phyloP scores from a whole-genome alignment of 2,329 filamentous ascomycete species.

The Ilyonectria sp. region DNA sequence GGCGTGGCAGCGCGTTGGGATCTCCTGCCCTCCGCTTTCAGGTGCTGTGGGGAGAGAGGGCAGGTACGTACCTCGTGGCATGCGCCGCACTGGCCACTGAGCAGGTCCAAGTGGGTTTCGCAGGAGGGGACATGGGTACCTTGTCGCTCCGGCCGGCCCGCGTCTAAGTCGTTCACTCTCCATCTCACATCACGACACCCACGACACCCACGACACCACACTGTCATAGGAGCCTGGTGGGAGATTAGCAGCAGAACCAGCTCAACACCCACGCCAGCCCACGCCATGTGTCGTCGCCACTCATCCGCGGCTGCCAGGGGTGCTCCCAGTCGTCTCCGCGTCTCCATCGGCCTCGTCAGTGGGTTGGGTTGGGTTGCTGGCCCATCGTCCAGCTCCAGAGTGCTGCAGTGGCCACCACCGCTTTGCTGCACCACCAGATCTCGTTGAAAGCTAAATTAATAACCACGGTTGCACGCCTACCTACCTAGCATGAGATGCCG shows the following conservation, averaged over 20 bases:
- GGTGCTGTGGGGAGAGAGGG: constrained; percentile 21
- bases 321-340: constrained; percentile 42
- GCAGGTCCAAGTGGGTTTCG: constrained; percentile 7
- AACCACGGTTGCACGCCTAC: constrained; percentile 31
- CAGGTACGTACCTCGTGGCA: constrained; percentile 7
- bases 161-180: constrained; percentile 44
- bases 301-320: constrained; percentile 37
- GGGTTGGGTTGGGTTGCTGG: constrained; percentile 9
- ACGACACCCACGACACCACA: constrained; percentile 33
- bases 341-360: constrained; percentile 34
- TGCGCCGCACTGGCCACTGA: constrained; percentile 1
- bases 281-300: constrained; percentile 46
- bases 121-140: constrained; percentile 9
- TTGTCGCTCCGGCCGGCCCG: constrained; percentile 34
- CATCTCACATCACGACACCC: constrained; percentile 42
- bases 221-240: constrained; percentile 44
- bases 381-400: constrained; percentile 26
- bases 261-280: constrained; percentile 42
- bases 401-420: constrained; percentile 5
- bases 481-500: constrained; percentile 33
- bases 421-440: constrained; percentile 37
- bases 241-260: constrained; percentile 44
- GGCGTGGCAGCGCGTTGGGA: constrained; percentile 10
- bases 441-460: constrained; percentile 38
- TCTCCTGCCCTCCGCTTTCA: constrained; percentile 25